Conservation (phyloP, 2,329 filamentous ascomycete genomes). For the Aspergillus tubingensis region DNA sequence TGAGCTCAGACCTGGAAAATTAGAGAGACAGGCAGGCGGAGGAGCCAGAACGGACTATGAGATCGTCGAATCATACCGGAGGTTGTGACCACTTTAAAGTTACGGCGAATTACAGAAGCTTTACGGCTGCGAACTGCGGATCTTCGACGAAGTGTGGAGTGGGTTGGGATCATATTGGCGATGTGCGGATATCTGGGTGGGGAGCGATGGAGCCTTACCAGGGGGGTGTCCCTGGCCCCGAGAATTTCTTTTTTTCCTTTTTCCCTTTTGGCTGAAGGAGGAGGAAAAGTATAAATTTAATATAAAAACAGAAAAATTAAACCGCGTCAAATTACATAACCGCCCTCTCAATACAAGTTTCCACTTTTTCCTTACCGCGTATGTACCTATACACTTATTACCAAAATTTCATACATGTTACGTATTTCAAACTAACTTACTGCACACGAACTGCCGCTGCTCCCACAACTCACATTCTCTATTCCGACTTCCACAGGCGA, state of each 20-base stretch:
- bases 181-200: conserved; percentile 29
- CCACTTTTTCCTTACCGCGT: neutral
- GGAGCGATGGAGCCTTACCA: conserved; percentile 26
- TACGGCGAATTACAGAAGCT: conserved; percentile 34
- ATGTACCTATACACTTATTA: neutral
- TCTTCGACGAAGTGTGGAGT: conserved; percentile 32
- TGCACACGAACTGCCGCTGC: neutral
- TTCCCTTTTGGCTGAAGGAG: neutral
- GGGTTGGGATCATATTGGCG: conserved; percentile 28
- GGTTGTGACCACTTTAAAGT: conserved; percentile 26
- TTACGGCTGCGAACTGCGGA: conserved; percentile 35
- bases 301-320: conserved; percentile 5
- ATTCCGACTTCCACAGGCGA: neutral
- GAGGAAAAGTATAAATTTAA: conserved; percentile 3
- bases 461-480: neutral
- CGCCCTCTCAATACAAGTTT: neutral
- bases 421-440: neutral
- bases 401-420: neutral
- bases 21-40: conserved; percentile 18
- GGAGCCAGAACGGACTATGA: conserved; percentile 18
- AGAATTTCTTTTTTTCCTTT: conserved; percentile 7
- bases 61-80: conserved; percentile 25
- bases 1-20: conserved; percentile 25
- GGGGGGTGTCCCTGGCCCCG: conserved; percentile 24
- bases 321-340: neutral